Evolutionary conservation across 805 yeast species (phyloP).

Genomic region (Yamadazyma sp.): DNA sequence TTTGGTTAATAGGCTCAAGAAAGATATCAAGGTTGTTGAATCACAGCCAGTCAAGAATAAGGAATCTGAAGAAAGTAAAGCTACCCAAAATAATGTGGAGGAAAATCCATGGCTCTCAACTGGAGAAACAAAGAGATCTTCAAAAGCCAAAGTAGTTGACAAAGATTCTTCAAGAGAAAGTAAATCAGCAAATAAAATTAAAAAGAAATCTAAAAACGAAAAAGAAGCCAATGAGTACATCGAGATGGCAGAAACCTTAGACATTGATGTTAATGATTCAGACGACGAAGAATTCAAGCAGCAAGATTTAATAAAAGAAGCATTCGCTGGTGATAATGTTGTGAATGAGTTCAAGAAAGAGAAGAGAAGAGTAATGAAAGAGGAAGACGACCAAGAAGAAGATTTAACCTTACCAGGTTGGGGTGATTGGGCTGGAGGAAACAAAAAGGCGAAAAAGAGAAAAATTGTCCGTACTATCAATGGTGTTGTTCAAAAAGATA

Average conservation of each 20-base stretch:
- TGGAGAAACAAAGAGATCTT: constrained; percentile 23
- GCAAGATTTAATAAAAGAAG: constrained; percentile 78
- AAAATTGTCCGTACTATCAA: constrained; percentile 67
- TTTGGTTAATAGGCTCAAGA: constrained; percentile 39
- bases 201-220: constrained; percentile 28
- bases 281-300: constrained; percentile 56
- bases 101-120: constrained; percentile 39
- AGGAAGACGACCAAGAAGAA: constrained; percentile 84
- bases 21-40: background rate
- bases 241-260: constrained; percentile 54
- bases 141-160: constrained; percentile 29
- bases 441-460: constrained; percentile 41
- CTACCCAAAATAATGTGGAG: constrained; percentile 3
- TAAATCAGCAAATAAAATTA: constrained; percentile 40
- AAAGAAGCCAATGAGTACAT: constrained; percentile 43
- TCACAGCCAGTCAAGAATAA: background rate
- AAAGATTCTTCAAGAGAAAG: constrained; percentile 35
- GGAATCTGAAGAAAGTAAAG: constrained; percentile 9
- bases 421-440: constrained; percentile 94
- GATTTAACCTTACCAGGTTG: constrained; percentile 92
- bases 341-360: constrained; percentile 76
- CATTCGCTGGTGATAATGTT: constrained; percentile 97
- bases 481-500: constrained; percentile 70
- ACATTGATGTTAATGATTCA: constrained; percentile 11
- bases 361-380: constrained; percentile 60